phyloP scores from a whole-genome alignment of 352 stramenopile genomes.

The Globisporangium camurandrum region DNA sequence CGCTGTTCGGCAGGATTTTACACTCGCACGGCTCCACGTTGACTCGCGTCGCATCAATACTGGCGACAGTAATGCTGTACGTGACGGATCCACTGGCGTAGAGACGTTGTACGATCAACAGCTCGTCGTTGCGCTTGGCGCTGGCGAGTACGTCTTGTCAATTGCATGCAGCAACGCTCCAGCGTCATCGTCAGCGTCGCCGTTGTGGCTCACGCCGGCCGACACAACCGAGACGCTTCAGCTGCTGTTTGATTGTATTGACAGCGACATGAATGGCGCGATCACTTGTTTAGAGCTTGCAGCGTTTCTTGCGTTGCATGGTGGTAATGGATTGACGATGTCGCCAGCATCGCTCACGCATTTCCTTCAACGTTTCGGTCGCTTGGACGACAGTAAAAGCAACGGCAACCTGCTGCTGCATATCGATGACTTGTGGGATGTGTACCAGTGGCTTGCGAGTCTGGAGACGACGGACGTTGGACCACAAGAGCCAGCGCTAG shows the following conservation, averaged over 20 bases:
- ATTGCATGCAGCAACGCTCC: slow-evolving; percentile 8
- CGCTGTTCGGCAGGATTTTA: slow-evolving; percentile 19
- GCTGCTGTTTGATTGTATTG: slow-evolving; percentile 38
- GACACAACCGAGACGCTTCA: slow-evolving; percentile 23
- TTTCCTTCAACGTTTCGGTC: slow-evolving; percentile 20
- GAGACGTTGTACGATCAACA: neutral
- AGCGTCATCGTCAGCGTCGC: neutral
- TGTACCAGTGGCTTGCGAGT: neutral
- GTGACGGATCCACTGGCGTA: no score
- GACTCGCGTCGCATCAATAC: no score
- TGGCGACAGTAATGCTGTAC: no score
- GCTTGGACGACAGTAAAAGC: no score
- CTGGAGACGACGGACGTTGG: no score
- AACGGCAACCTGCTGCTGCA: neutral
- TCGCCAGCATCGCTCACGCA: neutral
- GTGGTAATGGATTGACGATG: no score
- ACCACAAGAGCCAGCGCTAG: no score
- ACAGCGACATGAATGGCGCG: slow-evolving; percentile 28
- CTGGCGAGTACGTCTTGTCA: slow-evolving; percentile 37
- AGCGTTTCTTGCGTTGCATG: no score
- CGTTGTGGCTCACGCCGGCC: slow-evolving; percentile 6
- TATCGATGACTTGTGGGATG: neutral
- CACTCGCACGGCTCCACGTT: slow-evolving; percentile 3
- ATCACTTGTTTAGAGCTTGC: slow-evolving; percentile 20
- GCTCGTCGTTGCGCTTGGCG: slow-evolving; percentile 19